phyloP scores from a whole-genome alignment of 169 alveolate species.

The Cytauxzoon felis region DNA sequence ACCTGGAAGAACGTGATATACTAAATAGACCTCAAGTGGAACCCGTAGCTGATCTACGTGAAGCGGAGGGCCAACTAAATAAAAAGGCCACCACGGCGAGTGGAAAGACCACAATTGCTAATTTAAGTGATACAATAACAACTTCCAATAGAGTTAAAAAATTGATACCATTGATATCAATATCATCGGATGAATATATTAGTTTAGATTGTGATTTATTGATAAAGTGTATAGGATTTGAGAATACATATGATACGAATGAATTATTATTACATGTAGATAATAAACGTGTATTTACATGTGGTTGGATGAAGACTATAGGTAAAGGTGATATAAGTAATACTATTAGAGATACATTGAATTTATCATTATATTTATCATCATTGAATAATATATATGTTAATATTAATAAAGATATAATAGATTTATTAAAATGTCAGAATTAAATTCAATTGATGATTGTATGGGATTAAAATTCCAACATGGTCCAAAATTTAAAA shows the following conservation, averaged over 20 bases:
- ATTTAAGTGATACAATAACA: too few relatives aligned
- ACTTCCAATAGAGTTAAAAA: too few relatives aligned
- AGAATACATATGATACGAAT: neutral
- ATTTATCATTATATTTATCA: constrained; percentile 2
- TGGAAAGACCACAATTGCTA: too few relatives aligned
- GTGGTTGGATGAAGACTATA: constrained; percentile 46
- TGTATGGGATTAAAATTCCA: constrained; percentile 48
- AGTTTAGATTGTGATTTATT: constrained; percentile 10
- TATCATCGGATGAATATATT: neutral
- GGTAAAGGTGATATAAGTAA: constrained; percentile 42
- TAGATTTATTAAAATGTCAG: constrained; percentile 24
- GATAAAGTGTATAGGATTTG: constrained; percentile 41
- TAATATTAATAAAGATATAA: constrained; percentile 2
- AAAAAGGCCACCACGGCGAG: too few relatives aligned
- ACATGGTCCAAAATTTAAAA: constrained; percentile 40
- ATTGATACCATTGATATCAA: neutral
- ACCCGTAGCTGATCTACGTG: too few relatives aligned
- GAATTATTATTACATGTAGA: constrained; percentile 10
- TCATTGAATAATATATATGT: constrained; percentile 13
- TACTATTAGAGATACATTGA: constrained; percentile 19
- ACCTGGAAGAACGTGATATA: too few relatives aligned
- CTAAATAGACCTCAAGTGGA: too few relatives aligned
- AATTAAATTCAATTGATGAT: constrained; percentile 41
- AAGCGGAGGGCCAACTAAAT: too few relatives aligned
- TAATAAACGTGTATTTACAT: constrained; percentile 17